phyloP scores from a whole-genome alignment of 495 filamentous ascomycete species.

The Penicillium waksmanii region DNA sequence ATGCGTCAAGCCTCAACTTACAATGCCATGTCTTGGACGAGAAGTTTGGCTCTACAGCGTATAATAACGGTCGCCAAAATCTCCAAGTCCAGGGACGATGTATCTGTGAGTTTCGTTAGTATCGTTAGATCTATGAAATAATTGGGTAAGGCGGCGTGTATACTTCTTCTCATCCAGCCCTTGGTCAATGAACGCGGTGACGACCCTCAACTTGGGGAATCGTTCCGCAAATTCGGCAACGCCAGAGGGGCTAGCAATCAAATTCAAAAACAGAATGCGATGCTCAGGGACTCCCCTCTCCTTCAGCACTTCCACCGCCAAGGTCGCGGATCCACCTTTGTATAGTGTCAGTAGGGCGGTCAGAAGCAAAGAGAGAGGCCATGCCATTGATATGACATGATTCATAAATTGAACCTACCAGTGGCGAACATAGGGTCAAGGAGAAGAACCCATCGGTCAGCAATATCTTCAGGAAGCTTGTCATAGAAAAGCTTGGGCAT shows the following conservation, averaged over 20 bases:
- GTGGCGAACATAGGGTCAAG: slow-evolving; percentile 99
- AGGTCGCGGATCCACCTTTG: slow-evolving; percentile 88
- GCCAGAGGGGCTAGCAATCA: slow-evolving; percentile 93
- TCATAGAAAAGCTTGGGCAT: slow-evolving; percentile 94
- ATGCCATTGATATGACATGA: too few species aligned
- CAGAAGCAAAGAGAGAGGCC: not conserved
- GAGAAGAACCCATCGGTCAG: slow-evolving; percentile 89
- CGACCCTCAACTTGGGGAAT: slow-evolving; percentile 89
- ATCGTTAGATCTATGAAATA: not conserved
- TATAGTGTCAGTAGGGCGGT: slow-evolving; percentile 3
- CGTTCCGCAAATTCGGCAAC: slow-evolving; percentile 86
- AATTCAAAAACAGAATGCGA: slow-evolving; percentile 90
- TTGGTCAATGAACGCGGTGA: slow-evolving; percentile 96
- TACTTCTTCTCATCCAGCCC: slow-evolving; percentile 97
- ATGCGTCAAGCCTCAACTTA: not conserved
- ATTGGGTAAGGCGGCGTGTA: slow-evolving; percentile 25
- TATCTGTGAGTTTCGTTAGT: slow-evolving; percentile 62
- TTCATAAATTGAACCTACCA: slow-evolving; percentile 62
- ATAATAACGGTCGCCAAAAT: slow-evolving; percentile 97
- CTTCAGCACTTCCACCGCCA: slow-evolving; percentile 92
- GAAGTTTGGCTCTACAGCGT: slow-evolving; percentile 62
- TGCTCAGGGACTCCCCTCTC: slow-evolving; percentile 91
- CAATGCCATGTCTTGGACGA: not conserved
- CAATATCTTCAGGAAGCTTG: slow-evolving; percentile 93
- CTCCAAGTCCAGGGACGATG: slow-evolving; percentile 92